These are phyloP conservation scores for Tolypocladium ovalisporum DNA, from an alignment of 2,329 filamentous ascomycete species.

Conservation along the genomic window DNA sequence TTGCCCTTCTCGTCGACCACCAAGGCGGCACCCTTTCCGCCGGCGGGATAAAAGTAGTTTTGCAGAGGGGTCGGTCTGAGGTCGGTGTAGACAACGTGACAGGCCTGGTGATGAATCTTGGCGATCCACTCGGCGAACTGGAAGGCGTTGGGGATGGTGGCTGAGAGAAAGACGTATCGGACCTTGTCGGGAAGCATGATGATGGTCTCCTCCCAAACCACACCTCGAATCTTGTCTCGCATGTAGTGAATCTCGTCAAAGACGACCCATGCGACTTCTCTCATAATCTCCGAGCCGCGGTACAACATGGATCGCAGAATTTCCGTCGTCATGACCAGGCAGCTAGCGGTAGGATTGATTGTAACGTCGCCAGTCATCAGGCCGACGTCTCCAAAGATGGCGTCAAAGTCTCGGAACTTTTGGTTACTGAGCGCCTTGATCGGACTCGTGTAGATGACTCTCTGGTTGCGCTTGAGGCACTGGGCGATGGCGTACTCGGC, in stretches of 20 bases:
- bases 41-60: slow-evolving; percentile 94
- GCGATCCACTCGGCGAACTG: slow-evolving; percentile 99
- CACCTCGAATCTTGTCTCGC: slow-evolving; percentile 85
- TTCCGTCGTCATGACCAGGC: slow-evolving; percentile 97
- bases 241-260: slow-evolving; percentile 99
- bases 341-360: slow-evolving; percentile 96
- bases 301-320: slow-evolving; percentile 99
- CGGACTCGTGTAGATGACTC: slow-evolving; percentile 97
- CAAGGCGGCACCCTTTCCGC: slow-evolving; percentile 84
- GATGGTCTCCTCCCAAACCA: slow-evolving; percentile 99
- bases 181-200: slow-evolving; percentile 97
- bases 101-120: slow-evolving; percentile 94
- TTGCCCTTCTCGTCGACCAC: slow-evolving; percentile 94
- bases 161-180: slow-evolving; percentile 94
- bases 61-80: slow-evolving; percentile 94
- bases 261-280: slow-evolving; percentile 95
- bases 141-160: slow-evolving; percentile 97
- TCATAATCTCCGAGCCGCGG: slow-evolving; percentile 97
- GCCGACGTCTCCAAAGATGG: slow-evolving; percentile 91
- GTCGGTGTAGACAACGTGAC: slow-evolving; percentile 98
- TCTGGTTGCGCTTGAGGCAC: slow-evolving; percentile 91
- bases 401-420: slow-evolving; percentile 93
- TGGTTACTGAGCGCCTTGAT: slow-evolving; percentile 99
- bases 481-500: slow-evolving; percentile 98
- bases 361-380: slow-evolving; percentile 99